phyloP scores from a whole-genome alignment of 106 monocot species.

The Dactylorhiza incarnata region DNA sequence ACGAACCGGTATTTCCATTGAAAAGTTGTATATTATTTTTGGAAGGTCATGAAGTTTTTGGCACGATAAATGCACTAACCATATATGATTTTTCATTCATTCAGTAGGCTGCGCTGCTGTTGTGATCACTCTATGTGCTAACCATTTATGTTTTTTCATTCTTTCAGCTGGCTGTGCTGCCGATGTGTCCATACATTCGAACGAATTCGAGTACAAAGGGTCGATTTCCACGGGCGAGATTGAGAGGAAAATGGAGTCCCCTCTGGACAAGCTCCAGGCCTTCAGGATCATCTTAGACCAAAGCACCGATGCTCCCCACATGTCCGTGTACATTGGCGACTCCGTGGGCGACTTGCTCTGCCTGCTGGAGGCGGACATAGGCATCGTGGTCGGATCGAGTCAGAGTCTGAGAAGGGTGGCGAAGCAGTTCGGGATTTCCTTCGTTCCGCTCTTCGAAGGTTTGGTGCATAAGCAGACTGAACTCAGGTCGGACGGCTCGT shows the following conservation, averaged over 20 bases:
- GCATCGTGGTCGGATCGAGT: constrained; percentile 83
- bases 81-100: background rate
- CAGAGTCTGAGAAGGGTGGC: constrained; percentile 63
- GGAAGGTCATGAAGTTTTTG: background rate
- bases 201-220: constrained; percentile 60
- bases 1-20: background rate
- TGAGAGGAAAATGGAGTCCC: constrained; percentile 57
- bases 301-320: constrained; percentile 8
- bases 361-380: constrained; percentile 80
- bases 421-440: constrained; percentile 66
- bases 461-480: constrained; percentile 63
- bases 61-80: background rate
- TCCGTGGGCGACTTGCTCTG: constrained; percentile 84
- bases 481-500: constrained; percentile 13
- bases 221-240: constrained; percentile 76
- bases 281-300: constrained; percentile 40
- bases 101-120: constrained; percentile 15
- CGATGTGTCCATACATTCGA: constrained; percentile 62
- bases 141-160: background rate
- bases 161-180: constrained; percentile 36
- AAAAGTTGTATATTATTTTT: background rate
- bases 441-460: constrained; percentile 57
- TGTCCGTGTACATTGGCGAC: constrained; percentile 83
- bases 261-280: constrained; percentile 52
- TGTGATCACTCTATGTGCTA: constrained; percentile 16